These are phyloP conservation scores for Narthecium ossifragum DNA, from an alignment of 106 monocot genomes.

Conservation along the genomic window DNA sequence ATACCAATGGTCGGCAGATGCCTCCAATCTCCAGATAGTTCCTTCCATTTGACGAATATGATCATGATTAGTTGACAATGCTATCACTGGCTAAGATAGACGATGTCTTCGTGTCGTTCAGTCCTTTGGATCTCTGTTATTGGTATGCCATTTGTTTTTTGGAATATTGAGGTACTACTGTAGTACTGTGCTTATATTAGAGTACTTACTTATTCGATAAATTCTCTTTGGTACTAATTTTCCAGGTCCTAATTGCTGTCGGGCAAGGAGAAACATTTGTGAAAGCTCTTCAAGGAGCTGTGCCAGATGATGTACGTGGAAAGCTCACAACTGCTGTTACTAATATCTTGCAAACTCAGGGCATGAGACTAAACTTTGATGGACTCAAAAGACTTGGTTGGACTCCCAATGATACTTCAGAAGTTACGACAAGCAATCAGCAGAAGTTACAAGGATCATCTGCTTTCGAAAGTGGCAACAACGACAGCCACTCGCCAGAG, in stretches of 20 bases:
- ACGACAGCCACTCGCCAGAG: slow-evolving; percentile 16
- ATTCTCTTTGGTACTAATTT: too few relatives aligned
- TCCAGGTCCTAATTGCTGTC: slow-evolving; percentile 73
- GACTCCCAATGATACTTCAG: slow-evolving; percentile 27
- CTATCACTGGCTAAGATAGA: too few relatives aligned
- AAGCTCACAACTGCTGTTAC: slow-evolving; percentile 64
- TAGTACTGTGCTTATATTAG: too few relatives aligned
- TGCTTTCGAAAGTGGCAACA: slow-evolving; percentile 8
- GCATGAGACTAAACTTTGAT: slow-evolving; percentile 47
- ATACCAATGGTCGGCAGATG: too few relatives aligned
- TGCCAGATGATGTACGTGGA: slow-evolving; percentile 92
- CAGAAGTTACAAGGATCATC: slow-evolving; percentile 31
- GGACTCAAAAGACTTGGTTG: slow-evolving; percentile 38
- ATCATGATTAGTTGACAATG: too few relatives aligned
- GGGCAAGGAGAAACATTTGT: slow-evolving; percentile 84
- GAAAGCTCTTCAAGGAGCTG: slow-evolving; percentile 84
- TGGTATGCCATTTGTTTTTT: too few relatives aligned
- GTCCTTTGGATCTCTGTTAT: too few relatives aligned
- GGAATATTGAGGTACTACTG: too few relatives aligned
- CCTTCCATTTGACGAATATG: too few relatives aligned
- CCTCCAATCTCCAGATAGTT: too few relatives aligned
- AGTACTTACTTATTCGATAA: too few relatives aligned
- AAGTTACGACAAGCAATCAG: slow-evolving; percentile 34
- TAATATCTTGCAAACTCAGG: slow-evolving; percentile 63
- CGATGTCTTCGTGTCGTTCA: too few relatives aligned